Evolutionary conservation across 208 protist species (phyloP).

Genomic region (Leptomonas pyrrhocoris): DNA sequence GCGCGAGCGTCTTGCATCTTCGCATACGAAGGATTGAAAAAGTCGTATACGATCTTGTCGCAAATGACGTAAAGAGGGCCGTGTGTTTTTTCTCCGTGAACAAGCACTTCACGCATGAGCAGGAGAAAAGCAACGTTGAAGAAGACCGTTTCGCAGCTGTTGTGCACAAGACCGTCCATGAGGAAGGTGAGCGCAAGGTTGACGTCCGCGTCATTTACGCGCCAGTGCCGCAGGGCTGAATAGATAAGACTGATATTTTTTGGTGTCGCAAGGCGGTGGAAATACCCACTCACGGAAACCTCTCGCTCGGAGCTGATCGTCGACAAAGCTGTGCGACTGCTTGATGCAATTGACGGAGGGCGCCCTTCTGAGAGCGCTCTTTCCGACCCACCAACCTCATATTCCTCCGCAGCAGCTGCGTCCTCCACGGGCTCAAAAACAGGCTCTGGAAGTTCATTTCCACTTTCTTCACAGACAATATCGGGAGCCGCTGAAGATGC

Average conservation of each 20-base stretch:
- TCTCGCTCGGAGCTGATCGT: conserved; percentile 73
- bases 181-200: conserved; percentile 81
- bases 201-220: conserved; percentile 75
- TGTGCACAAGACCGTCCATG: conserved; percentile 62
- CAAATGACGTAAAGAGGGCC: conserved; percentile 70
- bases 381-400: conserved; percentile 4
- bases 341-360: conserved; percentile 41
- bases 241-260: conserved; percentile 75
- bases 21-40: conserved; percentile 85
- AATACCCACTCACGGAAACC: conserved; percentile 72
- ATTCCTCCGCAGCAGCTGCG: conserved; percentile 6
- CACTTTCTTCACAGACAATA: neutral
- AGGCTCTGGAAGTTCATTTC: neutral
- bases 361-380: conserved; percentile 30
- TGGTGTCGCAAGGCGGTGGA: conserved; percentile 65
- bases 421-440: conserved; percentile 1
- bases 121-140: conserved; percentile 82
- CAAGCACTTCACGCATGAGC: conserved; percentile 74
- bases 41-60: conserved; percentile 81
- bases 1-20: conserved; percentile 53
- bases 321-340: conserved; percentile 44
- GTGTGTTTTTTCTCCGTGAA: conserved; percentile 70
- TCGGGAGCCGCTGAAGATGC: neutral
- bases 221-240: conserved; percentile 76
- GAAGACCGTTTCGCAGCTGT: conserved; percentile 61